A percentile compares a stretch with the other conserved stretches of the same genome.
Conservation (phyloP, 148 eudicot species). For the Tetragonia tetragonoides region DNA sequence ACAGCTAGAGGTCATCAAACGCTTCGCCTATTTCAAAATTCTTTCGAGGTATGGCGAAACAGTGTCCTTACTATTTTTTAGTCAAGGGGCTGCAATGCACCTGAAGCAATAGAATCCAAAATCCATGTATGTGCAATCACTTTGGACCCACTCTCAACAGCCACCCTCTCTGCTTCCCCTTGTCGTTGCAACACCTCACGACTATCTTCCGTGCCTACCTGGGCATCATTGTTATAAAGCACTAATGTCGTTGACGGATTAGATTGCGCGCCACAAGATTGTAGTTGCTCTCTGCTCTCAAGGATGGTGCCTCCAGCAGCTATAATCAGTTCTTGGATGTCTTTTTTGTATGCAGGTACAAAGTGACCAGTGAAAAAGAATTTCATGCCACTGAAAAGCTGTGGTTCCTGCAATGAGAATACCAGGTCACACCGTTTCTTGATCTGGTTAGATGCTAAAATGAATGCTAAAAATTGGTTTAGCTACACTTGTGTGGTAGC, state of each 20-base stretch:
- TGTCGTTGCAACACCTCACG: constrained; percentile 28
- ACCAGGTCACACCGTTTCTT: neutral
- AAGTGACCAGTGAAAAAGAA: constrained; percentile 68
- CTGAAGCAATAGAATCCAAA: constrained; percentile 75
- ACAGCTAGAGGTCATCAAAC: too few relatives aligned
- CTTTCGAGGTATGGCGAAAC: neutral
- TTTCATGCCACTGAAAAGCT: constrained; percentile 60
- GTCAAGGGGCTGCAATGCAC: constrained; percentile 40
- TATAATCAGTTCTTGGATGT: constrained; percentile 52
- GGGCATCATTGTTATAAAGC: constrained; percentile 50
- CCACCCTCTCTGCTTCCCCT: constrained; percentile 44
- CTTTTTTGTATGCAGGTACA: constrained; percentile 45
- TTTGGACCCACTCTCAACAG: constrained; percentile 35
- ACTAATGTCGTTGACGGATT: constrained; percentile 29
- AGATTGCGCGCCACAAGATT: constrained; percentile 13
- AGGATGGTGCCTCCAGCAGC: constrained; percentile 70
- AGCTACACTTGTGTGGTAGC: too few relatives aligned
- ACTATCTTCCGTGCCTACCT: constrained; percentile 21
- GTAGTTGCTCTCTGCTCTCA: constrained; percentile 39
- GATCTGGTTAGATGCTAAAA: neutral
- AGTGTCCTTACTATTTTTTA: neutral
- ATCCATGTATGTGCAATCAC: constrained; percentile 76
- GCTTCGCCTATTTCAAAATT: neutral
- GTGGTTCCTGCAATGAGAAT: constrained; percentile 49
- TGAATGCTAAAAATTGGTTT: neutral